Conservation (phyloP, 768 basidiomycete genomes). For the Ramaria sp. region DNA sequence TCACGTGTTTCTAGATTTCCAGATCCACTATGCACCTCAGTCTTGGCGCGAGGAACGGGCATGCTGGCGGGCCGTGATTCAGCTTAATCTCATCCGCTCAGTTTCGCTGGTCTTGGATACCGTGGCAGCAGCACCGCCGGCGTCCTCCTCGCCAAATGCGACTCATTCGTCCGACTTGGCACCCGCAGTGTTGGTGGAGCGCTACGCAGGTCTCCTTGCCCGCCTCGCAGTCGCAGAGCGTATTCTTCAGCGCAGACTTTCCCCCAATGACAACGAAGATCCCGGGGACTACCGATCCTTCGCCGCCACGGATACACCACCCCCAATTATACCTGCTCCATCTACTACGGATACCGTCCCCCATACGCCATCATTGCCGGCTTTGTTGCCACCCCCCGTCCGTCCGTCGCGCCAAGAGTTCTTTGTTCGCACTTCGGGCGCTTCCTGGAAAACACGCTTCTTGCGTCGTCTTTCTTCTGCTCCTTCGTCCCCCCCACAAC, state of each 20-base stretch:
- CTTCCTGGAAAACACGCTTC: conserved; percentile 4
- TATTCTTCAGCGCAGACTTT: background rate
- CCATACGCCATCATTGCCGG: background rate
- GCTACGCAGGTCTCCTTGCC: background rate
- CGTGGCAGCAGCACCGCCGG: conserved; percentile 22
- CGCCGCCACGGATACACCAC: background rate
- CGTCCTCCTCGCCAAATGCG: conserved; percentile 19
- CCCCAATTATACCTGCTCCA: conserved; percentile 1
- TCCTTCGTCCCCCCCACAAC: background rate
- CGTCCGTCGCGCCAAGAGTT: background rate
- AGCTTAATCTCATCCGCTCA: conserved; percentile 55
- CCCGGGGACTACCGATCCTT: conserved; percentile 5
- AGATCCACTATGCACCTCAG: conserved; percentile 48
- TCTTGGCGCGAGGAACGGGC: conserved; percentile 47
- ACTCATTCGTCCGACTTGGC: conserved; percentile 9
- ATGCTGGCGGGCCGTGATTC: conserved; percentile 56
- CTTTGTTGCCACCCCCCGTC: too few relatives aligned
- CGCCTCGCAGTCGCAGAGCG: background rate
- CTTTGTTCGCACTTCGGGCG: background rate
- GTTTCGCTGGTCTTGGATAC: conserved; percentile 33
- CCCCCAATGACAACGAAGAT: conserved; percentile 1
- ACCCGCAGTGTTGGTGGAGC: background rate
- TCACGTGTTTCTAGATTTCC: conserved; percentile 28
- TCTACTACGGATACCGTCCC: conserved; percentile 5
- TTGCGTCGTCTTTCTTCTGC: background rate